Percentiles rank a stretch among this genome's conserved stretches.
Evolutionary conservation across 352 stramenopile species (phyloP).

Genomic region (Plasmopara viticola): DNA sequence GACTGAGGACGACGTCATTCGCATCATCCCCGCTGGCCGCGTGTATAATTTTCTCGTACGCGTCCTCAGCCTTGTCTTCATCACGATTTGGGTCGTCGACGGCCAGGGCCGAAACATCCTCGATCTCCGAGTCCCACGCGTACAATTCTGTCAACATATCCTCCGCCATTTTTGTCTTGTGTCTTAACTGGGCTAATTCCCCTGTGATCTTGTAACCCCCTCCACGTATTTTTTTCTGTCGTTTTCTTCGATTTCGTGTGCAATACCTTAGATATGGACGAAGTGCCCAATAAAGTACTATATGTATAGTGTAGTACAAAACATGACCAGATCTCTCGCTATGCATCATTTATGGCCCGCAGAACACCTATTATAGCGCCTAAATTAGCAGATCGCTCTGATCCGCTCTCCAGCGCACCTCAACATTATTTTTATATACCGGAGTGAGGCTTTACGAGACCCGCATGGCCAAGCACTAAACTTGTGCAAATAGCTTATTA

Average conservation of each 20-base stretch:
- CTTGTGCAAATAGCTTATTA: too few species aligned
- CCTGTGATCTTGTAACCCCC: slow-evolving; percentile 7
- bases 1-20: slow-evolving; percentile 49
- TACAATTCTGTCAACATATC: slow-evolving; percentile 63
- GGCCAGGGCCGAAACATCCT: slow-evolving; percentile 45
- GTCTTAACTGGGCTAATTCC: slow-evolving; percentile 12
- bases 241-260: slow-evolving; percentile 16
- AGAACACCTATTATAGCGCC: too few species aligned
- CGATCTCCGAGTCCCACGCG: slow-evolving; percentile 55
- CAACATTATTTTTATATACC: too few species aligned
- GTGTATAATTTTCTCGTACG: slow-evolving; percentile 71
- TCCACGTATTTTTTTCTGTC: slow-evolving; percentile 24
- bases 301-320: too few species aligned
- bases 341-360: too few species aligned
- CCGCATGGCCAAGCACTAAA: too few species aligned
- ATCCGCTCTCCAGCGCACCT: too few species aligned
- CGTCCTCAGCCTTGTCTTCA: slow-evolving; percentile 64
- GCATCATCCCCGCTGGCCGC: slow-evolving; percentile 27
- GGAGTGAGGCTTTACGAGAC: too few species aligned
- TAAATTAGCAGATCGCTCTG: too few species aligned
- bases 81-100: slow-evolving; percentile 46
- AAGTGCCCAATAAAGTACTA: too few species aligned
- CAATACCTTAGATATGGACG: neutral
- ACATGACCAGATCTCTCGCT: too few species aligned
- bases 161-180: slow-evolving; percentile 10